Base-by-base conservation (phyloP, 495 filamentous ascomycete species). In the Penicillium lividum region DNA sequence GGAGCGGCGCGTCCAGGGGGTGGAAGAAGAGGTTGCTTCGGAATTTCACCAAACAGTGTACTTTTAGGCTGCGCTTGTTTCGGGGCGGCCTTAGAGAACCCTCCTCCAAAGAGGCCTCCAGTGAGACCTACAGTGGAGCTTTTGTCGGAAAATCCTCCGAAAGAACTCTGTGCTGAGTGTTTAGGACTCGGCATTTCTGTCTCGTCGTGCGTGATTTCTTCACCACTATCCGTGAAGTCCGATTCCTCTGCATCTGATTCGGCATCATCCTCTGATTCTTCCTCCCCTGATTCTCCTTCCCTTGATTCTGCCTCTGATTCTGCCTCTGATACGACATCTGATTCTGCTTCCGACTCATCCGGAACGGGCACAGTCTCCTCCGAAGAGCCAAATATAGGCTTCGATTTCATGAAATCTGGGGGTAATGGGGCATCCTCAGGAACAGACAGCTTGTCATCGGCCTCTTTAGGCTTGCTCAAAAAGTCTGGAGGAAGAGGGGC, bases 11-110 rank as follows among this genome's bases (percentile, higher is more conserved):
- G 64, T n/a, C 77, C 81, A 29, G 86, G 84, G 43, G 84, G 82
- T 7, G 87, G 82, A 61, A 87, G 73, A 46, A 80, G 59, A 13
- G 86, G 77, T 46, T 80, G 78, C 48, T 76, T 80, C 16, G 71
- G 60, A 29, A 89, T 75, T 61, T 90, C 87, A n/a, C 88, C 89
- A 66, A 93, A 91, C 43, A 88, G 73, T 28, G 75, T 76, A 34
- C 62, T 63, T 13, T 72, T 64, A 51, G 63, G 64, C 16, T 62
- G 53, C 5, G 62, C 54, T n/a, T 58, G 54, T 47, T 60, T 46
- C 16, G 66, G 44, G 1, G 42, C 47, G 10, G 69, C 58, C 34
- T 70, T 63, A 0, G 73, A 57, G 18, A 71, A 43, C 5, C 9
- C 9, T 30, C 71, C 72, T n/a, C 67, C 64, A 55, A 84, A 82